Percentiles rank a stretch among this genome's conserved stretches.
Conservation (phyloP, 192 early-diverging fungal genomes). For the Glomus cerebriforme region DNA sequence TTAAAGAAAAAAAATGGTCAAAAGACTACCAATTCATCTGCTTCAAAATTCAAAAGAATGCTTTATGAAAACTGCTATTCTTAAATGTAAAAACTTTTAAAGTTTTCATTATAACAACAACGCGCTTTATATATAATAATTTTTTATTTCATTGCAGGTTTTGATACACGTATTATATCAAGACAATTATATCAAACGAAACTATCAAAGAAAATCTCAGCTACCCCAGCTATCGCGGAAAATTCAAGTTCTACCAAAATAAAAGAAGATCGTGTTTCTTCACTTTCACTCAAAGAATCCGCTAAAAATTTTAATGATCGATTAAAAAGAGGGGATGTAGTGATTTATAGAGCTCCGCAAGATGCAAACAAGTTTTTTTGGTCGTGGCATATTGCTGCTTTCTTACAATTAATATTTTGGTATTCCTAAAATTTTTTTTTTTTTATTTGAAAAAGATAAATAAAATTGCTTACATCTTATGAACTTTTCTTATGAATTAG, state of each 20-base stretch:
- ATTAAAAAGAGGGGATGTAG: conserved; percentile 4
- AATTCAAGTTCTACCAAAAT: neutral
- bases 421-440: neutral
- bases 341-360: conserved; percentile 15
- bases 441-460: neutral
- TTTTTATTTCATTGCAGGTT: neutral
- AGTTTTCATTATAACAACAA: neutral
- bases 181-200: neutral
- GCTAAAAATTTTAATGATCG: neutral
- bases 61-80: neutral
- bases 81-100: neutral
- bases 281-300: neutral
- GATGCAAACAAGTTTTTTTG: neutral
- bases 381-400: conserved; percentile 4
- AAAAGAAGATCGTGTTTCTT: neutral
- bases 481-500: neutral
- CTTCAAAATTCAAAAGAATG: neutral
- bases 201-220: neutral
- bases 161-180: neutral
- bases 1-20: neutral
- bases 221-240: neutral
- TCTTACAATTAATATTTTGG: conserved; percentile 27
- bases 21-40: neutral
- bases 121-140: neutral
- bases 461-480: neutral